Percentiles rank a stretch among this genome's conserved stretches.
These are phyloP conservation scores for Quercus robur DNA, from an alignment of 306 rosid species.

Conservation along the genomic window DNA sequence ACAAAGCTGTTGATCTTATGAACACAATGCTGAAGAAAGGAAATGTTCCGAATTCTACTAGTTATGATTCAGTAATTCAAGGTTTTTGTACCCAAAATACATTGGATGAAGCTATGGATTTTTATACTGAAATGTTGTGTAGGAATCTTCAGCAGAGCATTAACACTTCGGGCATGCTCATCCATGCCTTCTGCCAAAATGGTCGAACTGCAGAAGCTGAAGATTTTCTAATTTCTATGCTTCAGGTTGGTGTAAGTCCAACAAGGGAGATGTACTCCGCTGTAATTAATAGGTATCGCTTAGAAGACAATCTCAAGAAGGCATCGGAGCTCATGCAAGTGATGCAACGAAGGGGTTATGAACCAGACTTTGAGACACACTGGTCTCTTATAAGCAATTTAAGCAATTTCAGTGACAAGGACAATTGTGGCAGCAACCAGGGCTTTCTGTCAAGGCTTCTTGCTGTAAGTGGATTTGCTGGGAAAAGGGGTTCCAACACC, in stretches of 20 bases:
- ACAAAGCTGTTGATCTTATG: conserved; percentile 61
- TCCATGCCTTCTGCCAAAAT: conserved; percentile 45
- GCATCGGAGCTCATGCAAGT: conserved; percentile 64
- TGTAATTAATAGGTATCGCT: conserved; percentile 49
- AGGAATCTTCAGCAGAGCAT: conserved; percentile 56
- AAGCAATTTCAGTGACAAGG: conserved; percentile 37
- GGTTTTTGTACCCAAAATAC: conserved; percentile 48
- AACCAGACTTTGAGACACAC: conserved; percentile 85
- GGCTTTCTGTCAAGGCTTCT: conserved; percentile 83
- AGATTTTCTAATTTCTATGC: conserved; percentile 45
- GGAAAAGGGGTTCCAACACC: conserved; percentile 16
- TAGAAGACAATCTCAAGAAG: conserved; percentile 56
- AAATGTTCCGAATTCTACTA: conserved; percentile 49
- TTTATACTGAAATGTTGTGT: conserved; percentile 64
- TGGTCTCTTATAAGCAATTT: conserved; percentile 89
- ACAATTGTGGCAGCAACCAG: conserved; percentile 29
- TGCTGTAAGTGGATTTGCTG: conserved; percentile 60
- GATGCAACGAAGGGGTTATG: conserved; percentile 74
- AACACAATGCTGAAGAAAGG: conserved; percentile 71
- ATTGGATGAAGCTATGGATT: conserved; percentile 54
- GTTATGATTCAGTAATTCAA: conserved; percentile 63
- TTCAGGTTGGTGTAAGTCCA: conserved; percentile 54
- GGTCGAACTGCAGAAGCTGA: conserved; percentile 73
- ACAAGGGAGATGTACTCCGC: conserved; percentile 54
- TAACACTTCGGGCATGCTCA: conserved; percentile 44